Base-by-base conservation (phyloP, 768 basidiomycete species). In the Tricholoma sp. region DNA sequence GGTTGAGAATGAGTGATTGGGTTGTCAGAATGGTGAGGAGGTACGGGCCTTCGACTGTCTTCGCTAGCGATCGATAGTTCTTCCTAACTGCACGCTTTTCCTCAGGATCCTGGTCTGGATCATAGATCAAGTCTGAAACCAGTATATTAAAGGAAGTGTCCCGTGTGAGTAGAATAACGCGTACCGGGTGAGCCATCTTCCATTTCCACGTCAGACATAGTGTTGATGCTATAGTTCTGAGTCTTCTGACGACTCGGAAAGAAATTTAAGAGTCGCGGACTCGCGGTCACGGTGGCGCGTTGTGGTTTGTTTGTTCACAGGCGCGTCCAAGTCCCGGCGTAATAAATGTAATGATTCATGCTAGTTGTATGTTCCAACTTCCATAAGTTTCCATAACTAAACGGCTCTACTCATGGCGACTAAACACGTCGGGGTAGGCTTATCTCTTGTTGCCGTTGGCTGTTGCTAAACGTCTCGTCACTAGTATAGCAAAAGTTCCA, bases 51-150 rank as follows among this genome's bases (percentile, higher is more conserved):
- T 86, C 85, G 29, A 86, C 78, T 53, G 74, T 74, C 60, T 79
- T 82, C 47, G 84, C 79, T 56, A 91, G 71, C 13, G 76, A 71
- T 57, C 93, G 85, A 65, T 93, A 94, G 60, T 82, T 75, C 66
- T 85, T 84, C 42, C 92, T 79, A 6, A 94, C 73, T 39, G 77
- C 76, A 60, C 92, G 84, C 69, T 88, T 86, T 66, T 89, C 86
- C 59, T 88, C 85, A 4, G 86, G 83, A 73, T 93, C 81, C 66
- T 94, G 91, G 68, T 94, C 89, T 9, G 91, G 91, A 65, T 94
- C 89, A 65, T 90, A 94, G 11, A 78, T 73, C 15, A 80, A 69
- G 50, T 73, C 75, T 65, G 39, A 36, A 50, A 18, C 54, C 12
- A 44, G 49, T 33, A 15, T 44, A 28, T 41, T 24, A 2, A 6